These are phyloP conservation scores for Cadophora malorum DNA, from an alignment of 2,329 filamentous ascomycete species.

Conservation along the genomic window DNA sequence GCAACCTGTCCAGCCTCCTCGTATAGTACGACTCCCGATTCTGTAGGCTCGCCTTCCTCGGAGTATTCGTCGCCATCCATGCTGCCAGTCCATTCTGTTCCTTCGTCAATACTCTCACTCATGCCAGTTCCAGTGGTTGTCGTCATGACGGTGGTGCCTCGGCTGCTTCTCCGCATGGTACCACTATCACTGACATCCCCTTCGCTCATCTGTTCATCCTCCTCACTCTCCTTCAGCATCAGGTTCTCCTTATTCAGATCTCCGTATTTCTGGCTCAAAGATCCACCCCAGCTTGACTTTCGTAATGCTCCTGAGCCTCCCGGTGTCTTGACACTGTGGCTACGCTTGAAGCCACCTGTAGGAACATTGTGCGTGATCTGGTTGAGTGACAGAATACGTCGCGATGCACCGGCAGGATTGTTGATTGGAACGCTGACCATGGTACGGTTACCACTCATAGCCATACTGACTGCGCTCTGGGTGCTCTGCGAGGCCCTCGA, in stretches of 20 bases:
- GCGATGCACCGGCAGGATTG: slow-evolving; percentile 60
- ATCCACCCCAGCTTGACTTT: slow-evolving; percentile 74
- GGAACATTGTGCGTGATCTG: slow-evolving; percentile 81
- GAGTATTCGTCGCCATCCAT: slow-evolving; percentile 35
- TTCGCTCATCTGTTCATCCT: slow-evolving; percentile 46
- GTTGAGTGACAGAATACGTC: slow-evolving; percentile 88
- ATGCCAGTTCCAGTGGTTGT: slow-evolving; percentile 38
- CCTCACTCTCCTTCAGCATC: slow-evolving; percentile 66
- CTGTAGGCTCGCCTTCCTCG: slow-evolving; percentile 18
- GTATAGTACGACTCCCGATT: slow-evolving; percentile 36
- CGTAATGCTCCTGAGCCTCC: slow-evolving; percentile 57
- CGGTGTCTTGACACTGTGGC: slow-evolving; percentile 76
- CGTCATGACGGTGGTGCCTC: slow-evolving; percentile 40
- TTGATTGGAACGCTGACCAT: slow-evolving; percentile 44
- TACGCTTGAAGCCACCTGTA: slow-evolving; percentile 71
- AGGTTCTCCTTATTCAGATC: slow-evolving; percentile 69
- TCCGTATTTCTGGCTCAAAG: slow-evolving; percentile 49
- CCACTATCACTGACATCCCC: slow-evolving; percentile 35
- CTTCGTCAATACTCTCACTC: slow-evolving; percentile 42
- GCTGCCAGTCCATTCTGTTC: slow-evolving; percentile 43
- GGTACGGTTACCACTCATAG: slow-evolving; percentile 53
- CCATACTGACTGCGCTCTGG: slow-evolving; percentile 59
- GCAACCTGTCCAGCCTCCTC: slow-evolving; percentile 35
- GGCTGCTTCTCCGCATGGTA: slow-evolving; percentile 44
- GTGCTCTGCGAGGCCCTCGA: slow-evolving; percentile 42